phyloP scores from a whole-genome alignment of 1,139 yeast genomes.

The Suhomyces coccinellae region DNA sequence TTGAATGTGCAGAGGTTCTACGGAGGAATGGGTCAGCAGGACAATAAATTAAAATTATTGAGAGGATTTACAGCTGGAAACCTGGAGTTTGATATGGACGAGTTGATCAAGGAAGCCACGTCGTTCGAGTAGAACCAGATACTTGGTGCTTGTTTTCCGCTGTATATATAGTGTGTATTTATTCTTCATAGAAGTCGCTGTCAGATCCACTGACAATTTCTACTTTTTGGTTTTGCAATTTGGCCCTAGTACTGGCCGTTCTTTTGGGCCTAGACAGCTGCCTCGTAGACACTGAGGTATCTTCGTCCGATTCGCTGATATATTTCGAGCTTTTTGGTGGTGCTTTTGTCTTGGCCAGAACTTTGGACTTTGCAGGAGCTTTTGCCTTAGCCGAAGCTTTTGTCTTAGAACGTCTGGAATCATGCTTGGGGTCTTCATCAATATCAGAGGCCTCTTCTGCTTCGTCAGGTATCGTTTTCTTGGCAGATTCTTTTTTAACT shows the following conservation, averaged over 20 bases:
- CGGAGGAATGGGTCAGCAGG: constrained; percentile 55
- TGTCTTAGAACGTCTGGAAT: neutral
- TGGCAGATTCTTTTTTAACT: constrained; percentile 22
- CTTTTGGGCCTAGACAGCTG: constrained; percentile 3
- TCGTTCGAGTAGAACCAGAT: constrained; percentile 48
- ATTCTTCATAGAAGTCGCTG: constrained; percentile 9
- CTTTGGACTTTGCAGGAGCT: neutral
- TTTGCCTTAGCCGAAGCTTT: neutral
- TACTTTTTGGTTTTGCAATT: constrained; percentile 10
- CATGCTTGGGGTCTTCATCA: neutral
- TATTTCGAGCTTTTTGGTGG: neutral
- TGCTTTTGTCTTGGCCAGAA: neutral
- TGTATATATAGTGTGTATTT: neutral
- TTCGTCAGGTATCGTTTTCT: neutral
- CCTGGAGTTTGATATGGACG: constrained; percentile 61
- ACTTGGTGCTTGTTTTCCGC: neutral
- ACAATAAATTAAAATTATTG: constrained; percentile 57
- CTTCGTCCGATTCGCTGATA: neutral
- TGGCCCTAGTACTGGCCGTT: constrained; percentile 8
- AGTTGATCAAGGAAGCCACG: constrained; percentile 69
- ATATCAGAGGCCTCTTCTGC: neutral
- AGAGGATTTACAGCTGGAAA: constrained; percentile 70
- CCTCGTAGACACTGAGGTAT: neutral
- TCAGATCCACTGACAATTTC: constrained; percentile 11
- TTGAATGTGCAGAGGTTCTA: constrained; percentile 87